Conservation (phyloP, 1,139 yeast genomes). For the Saccharomyces hybrid region DNA sequence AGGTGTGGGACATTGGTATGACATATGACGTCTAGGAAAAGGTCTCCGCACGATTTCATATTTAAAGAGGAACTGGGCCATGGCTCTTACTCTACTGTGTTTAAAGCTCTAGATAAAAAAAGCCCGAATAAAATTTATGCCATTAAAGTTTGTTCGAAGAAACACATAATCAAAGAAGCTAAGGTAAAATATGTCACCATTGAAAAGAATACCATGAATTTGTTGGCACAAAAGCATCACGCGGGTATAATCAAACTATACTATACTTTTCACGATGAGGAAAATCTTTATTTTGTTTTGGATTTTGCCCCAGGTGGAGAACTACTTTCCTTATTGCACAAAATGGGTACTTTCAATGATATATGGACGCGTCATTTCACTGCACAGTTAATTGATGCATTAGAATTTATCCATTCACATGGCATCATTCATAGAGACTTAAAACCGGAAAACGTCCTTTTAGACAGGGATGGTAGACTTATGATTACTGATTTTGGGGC, state of each 20-base stretch:
- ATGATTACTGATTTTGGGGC: constrained; percentile 81
- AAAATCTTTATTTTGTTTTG: constrained; percentile 80
- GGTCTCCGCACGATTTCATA: constrained; percentile 76
- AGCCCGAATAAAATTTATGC: constrained; percentile 53
- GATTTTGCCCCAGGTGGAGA: constrained; percentile 95
- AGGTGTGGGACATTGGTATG: constrained; percentile 7
- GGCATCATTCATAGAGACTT: constrained; percentile 77
- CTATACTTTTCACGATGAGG: constrained; percentile 90
- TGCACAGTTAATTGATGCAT: constrained; percentile 66
- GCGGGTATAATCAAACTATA: constrained; percentile 84
- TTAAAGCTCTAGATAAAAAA: constrained; percentile 61
- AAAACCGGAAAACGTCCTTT: constrained; percentile 67
- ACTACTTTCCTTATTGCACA: constrained; percentile 67
- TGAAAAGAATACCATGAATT: constrained; percentile 84
- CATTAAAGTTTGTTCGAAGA: constrained; percentile 81
- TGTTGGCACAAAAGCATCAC: constrained; percentile 58
- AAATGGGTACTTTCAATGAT: constrained; percentile 71
- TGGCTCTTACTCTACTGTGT: constrained; percentile 93
- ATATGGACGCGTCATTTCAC: constrained; percentile 65
- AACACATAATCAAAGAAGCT: constrained; percentile 89
- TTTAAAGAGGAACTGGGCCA: constrained; percentile 87
- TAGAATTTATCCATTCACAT: constrained; percentile 64
- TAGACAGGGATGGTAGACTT: constrained; percentile 55
- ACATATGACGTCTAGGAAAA: constrained; percentile 37
- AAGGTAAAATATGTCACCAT: constrained; percentile 94